A percentile compares a stretch with the other conserved stretches of the same genome.
Conservation (phyloP, 192 early-diverging fungal species). For the Endogone sp. region DNA sequence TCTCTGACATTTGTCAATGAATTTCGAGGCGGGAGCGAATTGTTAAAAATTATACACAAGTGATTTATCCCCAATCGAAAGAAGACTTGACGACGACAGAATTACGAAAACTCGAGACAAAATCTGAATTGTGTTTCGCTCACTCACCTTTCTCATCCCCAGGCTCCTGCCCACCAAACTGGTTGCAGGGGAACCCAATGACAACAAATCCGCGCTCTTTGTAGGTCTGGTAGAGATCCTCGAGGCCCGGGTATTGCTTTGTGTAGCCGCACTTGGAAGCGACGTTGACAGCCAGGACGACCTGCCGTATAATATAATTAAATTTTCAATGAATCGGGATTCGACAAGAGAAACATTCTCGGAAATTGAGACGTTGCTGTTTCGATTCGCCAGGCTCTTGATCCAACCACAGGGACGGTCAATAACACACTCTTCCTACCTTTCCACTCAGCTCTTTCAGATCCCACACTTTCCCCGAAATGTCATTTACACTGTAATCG, state of each 20-base stretch:
- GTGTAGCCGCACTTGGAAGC: constrained; percentile 92
- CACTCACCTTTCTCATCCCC: constrained; percentile 39
- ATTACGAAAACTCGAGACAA: too few relatives aligned
- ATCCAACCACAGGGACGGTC: too few relatives aligned
- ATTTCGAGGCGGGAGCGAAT: too few relatives aligned
- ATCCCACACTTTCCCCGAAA: constrained; percentile 21
- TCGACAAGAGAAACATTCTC: background rate
- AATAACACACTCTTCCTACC: constrained; percentile 5
- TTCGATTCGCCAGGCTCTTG: too few relatives aligned
- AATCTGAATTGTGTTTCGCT: too few relatives aligned
- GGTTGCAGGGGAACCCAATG: constrained; percentile 90
- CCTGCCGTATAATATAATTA: constrained; percentile 1
- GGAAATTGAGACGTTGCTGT: background rate
- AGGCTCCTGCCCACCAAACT: constrained; percentile 73
- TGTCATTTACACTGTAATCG: constrained; percentile 24
- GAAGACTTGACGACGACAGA: too few relatives aligned
- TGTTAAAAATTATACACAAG: too few relatives aligned
- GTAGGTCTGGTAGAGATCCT: constrained; percentile 65
- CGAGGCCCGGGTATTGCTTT: constrained; percentile 68
- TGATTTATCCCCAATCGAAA: too few relatives aligned
- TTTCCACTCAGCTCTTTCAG: constrained; percentile 21
- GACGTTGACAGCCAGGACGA: constrained; percentile 78
- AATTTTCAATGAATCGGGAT: background rate
- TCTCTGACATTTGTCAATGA: constrained; percentile 28
- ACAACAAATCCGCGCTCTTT: constrained; percentile 70